These are phyloP conservation scores for Microdochium nivale DNA, from an alignment of 2,329 filamentous ascomycete genomes.

Conservation along the genomic window DNA sequence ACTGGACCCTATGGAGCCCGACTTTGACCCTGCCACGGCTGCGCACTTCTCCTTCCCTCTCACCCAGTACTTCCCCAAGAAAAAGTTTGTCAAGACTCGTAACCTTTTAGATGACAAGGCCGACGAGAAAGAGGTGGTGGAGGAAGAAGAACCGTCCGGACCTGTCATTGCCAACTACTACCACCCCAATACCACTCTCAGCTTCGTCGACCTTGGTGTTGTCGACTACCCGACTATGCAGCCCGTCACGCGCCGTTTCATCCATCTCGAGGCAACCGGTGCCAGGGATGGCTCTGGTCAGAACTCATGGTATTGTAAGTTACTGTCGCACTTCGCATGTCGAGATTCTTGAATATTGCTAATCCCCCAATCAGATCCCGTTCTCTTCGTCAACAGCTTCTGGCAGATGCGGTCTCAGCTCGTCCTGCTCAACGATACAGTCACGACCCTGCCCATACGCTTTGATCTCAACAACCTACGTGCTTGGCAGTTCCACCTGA, in stretches of 20 bases:
- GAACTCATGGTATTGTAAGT: conserved; percentile 78
- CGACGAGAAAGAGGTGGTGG: conserved; percentile 38
- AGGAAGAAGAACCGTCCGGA: conserved; percentile 46
- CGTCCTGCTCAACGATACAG: conserved; percentile 84
- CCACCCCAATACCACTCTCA: conserved; percentile 87
- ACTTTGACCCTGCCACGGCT: conserved; percentile 67
- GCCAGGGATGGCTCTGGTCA: conserved; percentile 77
- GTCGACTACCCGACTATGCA: conserved; percentile 59
- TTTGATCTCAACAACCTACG: conserved; percentile 75
- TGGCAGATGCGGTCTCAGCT: conserved; percentile 93
- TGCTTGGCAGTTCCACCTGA: conserved; percentile 83
- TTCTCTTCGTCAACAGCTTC: conserved; percentile 90
- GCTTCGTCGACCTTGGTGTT: conserved; percentile 71
- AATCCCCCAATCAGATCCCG: conserved; percentile 50
- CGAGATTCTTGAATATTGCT: conserved; percentile 2
- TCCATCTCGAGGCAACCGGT: conserved; percentile 70
- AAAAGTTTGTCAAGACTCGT: conserved; percentile 79
- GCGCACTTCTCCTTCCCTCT: conserved; percentile 79
- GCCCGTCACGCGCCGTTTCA: conserved; percentile 66
- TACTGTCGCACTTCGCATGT: neutral
- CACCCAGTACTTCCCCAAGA: conserved; percentile 85
- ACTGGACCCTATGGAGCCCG: conserved; percentile 64
- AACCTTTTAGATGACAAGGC: conserved; percentile 63
- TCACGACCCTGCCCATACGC: conserved; percentile 71
- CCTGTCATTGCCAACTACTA: conserved; percentile 81